Conservation (phyloP, 169 alveolate species). For the Ichthyophthirius multifiliis region DNA sequence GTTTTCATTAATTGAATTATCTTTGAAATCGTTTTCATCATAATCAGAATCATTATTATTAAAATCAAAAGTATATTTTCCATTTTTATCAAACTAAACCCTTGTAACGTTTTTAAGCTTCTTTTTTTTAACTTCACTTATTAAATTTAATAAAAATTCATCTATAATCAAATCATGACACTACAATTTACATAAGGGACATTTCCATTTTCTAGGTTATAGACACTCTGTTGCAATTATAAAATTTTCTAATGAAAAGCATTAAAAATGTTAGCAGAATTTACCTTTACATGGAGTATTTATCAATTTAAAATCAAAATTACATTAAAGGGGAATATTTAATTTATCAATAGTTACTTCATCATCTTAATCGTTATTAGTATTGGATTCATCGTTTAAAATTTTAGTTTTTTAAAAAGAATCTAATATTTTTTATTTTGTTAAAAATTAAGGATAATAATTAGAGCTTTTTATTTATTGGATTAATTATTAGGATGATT, state of each 20-base stretch:
- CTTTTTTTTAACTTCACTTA: not conserved
- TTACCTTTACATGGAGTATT: constrained; percentile 36
- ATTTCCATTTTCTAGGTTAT: constrained; percentile 28
- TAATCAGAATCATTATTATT: not conserved
- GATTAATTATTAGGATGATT: constrained; percentile 14
- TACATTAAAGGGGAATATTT: constrained; percentile 8
- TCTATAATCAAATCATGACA: constrained; percentile 28
- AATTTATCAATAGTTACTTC: constrained; percentile 17
- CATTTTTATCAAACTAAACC: constrained; percentile 30
- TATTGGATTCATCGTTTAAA: not conserved
- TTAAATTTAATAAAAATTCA: constrained; percentile 10
- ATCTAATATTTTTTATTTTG: no score
- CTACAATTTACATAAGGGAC: constrained; percentile 26
- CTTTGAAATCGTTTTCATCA: not conserved
- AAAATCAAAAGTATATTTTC: not conserved
- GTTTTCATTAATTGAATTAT: no score
- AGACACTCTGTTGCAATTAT: not conserved
- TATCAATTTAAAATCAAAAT: constrained; percentile 14
- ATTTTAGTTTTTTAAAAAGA: not conserved
- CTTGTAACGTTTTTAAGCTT: not conserved
- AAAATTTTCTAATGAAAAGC: constrained; percentile 38
- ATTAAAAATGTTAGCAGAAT: constrained; percentile 25
- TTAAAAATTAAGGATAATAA: no score
- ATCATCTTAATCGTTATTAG: constrained; percentile 15
- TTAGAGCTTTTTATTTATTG: constrained; percentile 3